Conservation (phyloP, 768 basidiomycete species). For the Rhodotorula graminis region DNA sequence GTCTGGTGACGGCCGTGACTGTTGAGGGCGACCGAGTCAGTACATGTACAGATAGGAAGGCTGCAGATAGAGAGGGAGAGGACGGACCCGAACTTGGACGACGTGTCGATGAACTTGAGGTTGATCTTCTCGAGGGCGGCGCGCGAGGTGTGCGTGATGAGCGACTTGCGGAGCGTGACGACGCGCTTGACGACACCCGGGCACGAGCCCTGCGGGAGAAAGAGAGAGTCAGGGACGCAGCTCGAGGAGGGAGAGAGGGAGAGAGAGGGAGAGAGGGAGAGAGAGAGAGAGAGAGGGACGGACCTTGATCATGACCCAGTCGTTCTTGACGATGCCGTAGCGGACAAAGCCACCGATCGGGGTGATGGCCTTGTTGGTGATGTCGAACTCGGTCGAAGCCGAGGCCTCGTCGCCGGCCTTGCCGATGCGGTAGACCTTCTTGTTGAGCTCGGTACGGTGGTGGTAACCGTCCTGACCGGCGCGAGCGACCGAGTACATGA, state of each 20-base stretch:
- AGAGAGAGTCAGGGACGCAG: too few relatives aligned
- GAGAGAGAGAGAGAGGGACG: neutral
- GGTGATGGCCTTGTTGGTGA: constrained; percentile 77
- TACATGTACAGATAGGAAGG: too few relatives aligned
- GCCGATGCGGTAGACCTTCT: constrained; percentile 96
- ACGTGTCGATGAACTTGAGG: constrained; percentile 27
- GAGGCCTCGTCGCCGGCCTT: constrained; percentile 69
- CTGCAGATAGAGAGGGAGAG: constrained; percentile 75
- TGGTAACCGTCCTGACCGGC: constrained; percentile 97
- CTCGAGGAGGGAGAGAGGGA: neutral
- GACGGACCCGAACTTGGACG: constrained; percentile 63
- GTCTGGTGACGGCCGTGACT: neutral
- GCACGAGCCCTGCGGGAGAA: constrained; percentile 59
- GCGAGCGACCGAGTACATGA: constrained; percentile 99
- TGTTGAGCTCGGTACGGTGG: constrained; percentile 89
- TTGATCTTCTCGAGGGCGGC: constrained; percentile 91
- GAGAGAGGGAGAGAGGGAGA: neutral
- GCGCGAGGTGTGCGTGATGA: constrained; percentile 93
- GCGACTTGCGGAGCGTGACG: constrained; percentile 91
- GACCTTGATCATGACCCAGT: constrained; percentile 86
- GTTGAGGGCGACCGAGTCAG: too few relatives aligned
- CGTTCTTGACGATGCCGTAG: constrained; percentile 98
- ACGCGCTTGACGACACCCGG: constrained; percentile 98
- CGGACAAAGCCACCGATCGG: constrained; percentile 99
- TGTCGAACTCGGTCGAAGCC: constrained; percentile 89